Percentiles rank a stretch among this genome's conserved stretches.
phyloP scores from a whole-genome alignment of 1,284 basidiomycete genomes.

The Leccinum glutinopallens region DNA sequence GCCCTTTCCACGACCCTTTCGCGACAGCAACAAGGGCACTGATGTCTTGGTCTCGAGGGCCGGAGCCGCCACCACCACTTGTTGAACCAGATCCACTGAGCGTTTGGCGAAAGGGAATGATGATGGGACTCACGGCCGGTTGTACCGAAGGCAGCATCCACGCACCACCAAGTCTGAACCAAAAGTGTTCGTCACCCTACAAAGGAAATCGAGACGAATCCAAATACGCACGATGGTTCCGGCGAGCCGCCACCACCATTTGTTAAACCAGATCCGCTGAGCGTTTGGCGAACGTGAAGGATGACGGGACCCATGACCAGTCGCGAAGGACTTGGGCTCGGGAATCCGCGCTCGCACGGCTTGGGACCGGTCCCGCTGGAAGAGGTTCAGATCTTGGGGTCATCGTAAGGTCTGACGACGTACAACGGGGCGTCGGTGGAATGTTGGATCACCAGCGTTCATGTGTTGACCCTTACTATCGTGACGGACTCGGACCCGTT shows the following conservation, averaged over 20 bases:
- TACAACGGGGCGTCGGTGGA: constrained; percentile 9
- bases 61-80: no score
- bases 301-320: constrained; percentile 57
- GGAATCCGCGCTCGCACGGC: background rate
- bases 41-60: no score
- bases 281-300: constrained; percentile 51
- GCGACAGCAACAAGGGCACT: no score
- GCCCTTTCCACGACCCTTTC: no score
- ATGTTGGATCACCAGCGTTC: constrained; percentile 9
- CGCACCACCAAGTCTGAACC: no score
- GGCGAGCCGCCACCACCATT: no score
- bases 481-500: background rate
- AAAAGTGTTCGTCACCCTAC: background rate
- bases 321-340: constrained; percentile 27
- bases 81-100: no score
- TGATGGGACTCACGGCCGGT: no score
- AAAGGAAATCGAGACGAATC: background rate
- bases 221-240: constrained; percentile 43
- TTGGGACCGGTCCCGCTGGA: background rate
- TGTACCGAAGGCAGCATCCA: no score
- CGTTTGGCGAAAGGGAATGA: no score
- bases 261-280: constrained; percentile 33
- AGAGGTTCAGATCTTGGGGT: constrained; percentile 9
- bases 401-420: constrained; percentile 10
- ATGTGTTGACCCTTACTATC: constrained; percentile 1